These are phyloP conservation scores for Chaetomiaceae sp. DNA, from an alignment of 2,329 filamentous ascomycete species.

Conservation along the genomic window DNA sequence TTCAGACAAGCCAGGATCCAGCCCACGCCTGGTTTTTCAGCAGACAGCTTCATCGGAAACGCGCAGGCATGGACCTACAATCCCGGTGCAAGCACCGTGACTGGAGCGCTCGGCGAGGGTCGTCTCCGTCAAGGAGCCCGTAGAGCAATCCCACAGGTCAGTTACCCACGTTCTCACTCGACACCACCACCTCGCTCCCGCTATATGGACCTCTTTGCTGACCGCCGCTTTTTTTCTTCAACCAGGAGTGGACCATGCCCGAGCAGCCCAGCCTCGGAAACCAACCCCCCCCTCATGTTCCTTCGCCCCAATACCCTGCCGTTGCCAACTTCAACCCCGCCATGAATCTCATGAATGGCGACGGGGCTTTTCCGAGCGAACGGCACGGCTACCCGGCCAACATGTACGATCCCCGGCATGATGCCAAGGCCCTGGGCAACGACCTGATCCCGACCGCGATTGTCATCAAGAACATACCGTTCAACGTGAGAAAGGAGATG, in stretches of 20 bases:
- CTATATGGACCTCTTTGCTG: not conserved
- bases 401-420: conserved; percentile 27
- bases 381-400: conserved; percentile 23
- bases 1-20: conserved; percentile 26
- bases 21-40: conserved; percentile 23
- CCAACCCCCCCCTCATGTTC: conserved; percentile 23
- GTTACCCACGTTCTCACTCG: conserved; percentile 5
- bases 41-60: conserved; percentile 27
- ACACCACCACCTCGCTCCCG: not conserved
- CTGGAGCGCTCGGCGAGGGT: conserved; percentile 25
- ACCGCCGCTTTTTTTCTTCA: not conserved
- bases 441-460: conserved; percentile 97
- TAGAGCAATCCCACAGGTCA: conserved; percentile 23
- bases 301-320: conserved; percentile 24
- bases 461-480: conserved; percentile 99
- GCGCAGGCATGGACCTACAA: conserved; percentile 30
- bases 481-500: conserved; percentile 96
- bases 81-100: conserved; percentile 28
- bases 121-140: conserved; percentile 25
- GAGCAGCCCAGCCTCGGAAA: conserved; percentile 24
- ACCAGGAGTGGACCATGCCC: conserved; percentile 27
- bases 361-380: conserved; percentile 19
- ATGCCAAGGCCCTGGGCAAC: conserved; percentile 47
- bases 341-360: conserved; percentile 24
- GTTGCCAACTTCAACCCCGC: conserved; percentile 19